Conservation (phyloP, 2,329 filamentous ascomycete species). For the Hypocreales sp. region DNA sequence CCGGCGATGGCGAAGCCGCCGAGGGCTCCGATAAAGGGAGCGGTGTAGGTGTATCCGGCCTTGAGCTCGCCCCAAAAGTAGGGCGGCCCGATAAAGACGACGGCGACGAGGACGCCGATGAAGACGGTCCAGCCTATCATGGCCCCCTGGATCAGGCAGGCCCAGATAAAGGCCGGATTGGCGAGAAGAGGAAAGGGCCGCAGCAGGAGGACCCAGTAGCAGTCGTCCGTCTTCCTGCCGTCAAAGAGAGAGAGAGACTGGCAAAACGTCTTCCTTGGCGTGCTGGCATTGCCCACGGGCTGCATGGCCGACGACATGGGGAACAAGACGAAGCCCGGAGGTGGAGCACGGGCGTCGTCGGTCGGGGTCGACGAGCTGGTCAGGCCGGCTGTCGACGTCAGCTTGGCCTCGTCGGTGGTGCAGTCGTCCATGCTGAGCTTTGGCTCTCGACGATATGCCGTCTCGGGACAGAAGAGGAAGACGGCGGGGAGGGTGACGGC, state of each 20-base stretch:
- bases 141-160: constrained; percentile 64
- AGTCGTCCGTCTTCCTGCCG: constrained; percentile 66
- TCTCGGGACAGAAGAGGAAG: constrained; percentile 73
- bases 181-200: constrained; percentile 70
- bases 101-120: constrained; percentile 69
- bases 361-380: constrained; percentile 1
- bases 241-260: constrained; percentile 57
- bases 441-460: constrained; percentile 53
- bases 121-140: constrained; percentile 95
- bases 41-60: constrained; percentile 77
- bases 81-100: constrained; percentile 66
- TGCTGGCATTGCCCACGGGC: constrained; percentile 17
- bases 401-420: constrained; percentile 17
- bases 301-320: constrained; percentile 17
- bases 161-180: constrained; percentile 77
- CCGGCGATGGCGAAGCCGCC: constrained; percentile 66
- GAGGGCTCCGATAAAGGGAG: constrained; percentile 71
- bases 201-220: constrained; percentile 47
- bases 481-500: constrained; percentile 54
- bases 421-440: constrained; percentile 42
- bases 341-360: constrained; percentile 2
- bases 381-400: constrained; percentile 1
- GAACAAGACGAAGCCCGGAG: constrained; percentile 13
- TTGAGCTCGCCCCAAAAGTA: constrained; percentile 69
- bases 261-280: constrained; percentile 39